Base-by-base conservation (phyloP, 441 rosid species). In the Corymbia citriodora region DNA sequence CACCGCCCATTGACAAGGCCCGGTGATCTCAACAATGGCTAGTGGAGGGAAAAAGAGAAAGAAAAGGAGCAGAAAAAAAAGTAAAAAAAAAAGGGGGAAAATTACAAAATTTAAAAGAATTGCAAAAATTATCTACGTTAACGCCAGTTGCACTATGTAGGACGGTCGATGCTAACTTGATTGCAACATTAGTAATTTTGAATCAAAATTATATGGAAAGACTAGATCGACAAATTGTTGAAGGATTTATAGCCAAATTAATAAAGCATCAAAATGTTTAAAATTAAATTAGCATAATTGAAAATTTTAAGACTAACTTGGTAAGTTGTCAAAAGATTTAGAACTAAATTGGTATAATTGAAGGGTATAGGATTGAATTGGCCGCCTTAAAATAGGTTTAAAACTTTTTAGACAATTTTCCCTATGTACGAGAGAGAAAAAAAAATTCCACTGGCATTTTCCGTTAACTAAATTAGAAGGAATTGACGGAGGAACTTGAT, bases 351-450 rank as follows among this genome's bases (percentile, higher is more conserved):
- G 2, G 0, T 6, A 21, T 1, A 4, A 1, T 57, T 57, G 6
- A 57, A 57, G 10, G 0, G 0, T 57, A 9, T 57, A 23, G 9
- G 0, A 57, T 10, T 57, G 29, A 57, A 57, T 57, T 21, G 0
- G 63, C 0, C 2, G 0, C 0, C 0, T 4, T 21, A 23, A 10
- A 57, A 57, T 57, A 57, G 9, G 29, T 23, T 57, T 0, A 57
- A 0, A 1, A 9, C 6, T 57, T 57, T 57, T 57, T 57, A 0
- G 3, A 57, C 23, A 21, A 57, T 57, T 57, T 57, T 57, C 13
- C 63, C 23, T 10, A 10, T 4, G 13, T 57, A 21, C 9, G 63
- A 10, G 63, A 57, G 6, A 57, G 2, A 21, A 23, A 57, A 57
- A 2, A 57, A 57, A 57, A 23, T 11, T 6, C 29, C 63, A 23